These are phyloP conservation scores for Fusarium nanum DNA, from an alignment of 2,329 filamentous ascomycete species.

Conservation along the genomic window DNA sequence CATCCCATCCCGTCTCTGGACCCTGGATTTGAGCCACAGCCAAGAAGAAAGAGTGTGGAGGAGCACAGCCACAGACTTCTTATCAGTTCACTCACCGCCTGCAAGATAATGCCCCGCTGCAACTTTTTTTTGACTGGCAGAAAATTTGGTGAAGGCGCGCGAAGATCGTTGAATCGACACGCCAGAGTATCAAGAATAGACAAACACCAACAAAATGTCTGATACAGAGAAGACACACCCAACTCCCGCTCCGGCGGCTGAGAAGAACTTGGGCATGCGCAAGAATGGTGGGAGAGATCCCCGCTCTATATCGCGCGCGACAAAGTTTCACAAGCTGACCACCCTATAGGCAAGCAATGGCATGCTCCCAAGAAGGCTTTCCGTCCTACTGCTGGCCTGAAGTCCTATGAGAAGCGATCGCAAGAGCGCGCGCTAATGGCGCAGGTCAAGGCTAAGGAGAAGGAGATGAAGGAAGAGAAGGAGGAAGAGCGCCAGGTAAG, in stretches of 20 bases:
- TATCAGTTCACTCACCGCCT: slow-evolving; percentile 35
- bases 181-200: slow-evolving; percentile 9
- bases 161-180: slow-evolving; percentile 21
- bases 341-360: slow-evolving; percentile 88
- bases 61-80: slow-evolving; percentile 31
- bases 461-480: slow-evolving; percentile 96
- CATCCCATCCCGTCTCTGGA: slow-evolving; percentile 27
- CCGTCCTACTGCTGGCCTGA: slow-evolving; percentile 81
- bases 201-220: slow-evolving; percentile 56
- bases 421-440: slow-evolving; percentile 75
- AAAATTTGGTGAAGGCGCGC: slow-evolving; percentile 43
- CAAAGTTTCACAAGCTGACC: slow-evolving; percentile 19
- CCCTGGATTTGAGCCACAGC: slow-evolving; percentile 43
- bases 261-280: slow-evolving; percentile 73
- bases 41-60: slow-evolving; percentile 5
- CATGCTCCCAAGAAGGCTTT: slow-evolving; percentile 86
- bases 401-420: slow-evolving; percentile 80
- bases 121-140: slow-evolving; percentile 47
- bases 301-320: not conserved
- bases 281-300: slow-evolving; percentile 75
- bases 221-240: slow-evolving; percentile 48
- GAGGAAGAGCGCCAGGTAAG: slow-evolving; percentile 85
- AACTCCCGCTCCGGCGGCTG: slow-evolving; percentile 50
- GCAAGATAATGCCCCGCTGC: slow-evolving; percentile 22
- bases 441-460: slow-evolving; percentile 91